Percentiles rank a stretch among this genome's conserved stretches.
Conservation (phyloP, 2,329 filamentous ascomycete genomes). For the Corniculantispora saksenae region DNA sequence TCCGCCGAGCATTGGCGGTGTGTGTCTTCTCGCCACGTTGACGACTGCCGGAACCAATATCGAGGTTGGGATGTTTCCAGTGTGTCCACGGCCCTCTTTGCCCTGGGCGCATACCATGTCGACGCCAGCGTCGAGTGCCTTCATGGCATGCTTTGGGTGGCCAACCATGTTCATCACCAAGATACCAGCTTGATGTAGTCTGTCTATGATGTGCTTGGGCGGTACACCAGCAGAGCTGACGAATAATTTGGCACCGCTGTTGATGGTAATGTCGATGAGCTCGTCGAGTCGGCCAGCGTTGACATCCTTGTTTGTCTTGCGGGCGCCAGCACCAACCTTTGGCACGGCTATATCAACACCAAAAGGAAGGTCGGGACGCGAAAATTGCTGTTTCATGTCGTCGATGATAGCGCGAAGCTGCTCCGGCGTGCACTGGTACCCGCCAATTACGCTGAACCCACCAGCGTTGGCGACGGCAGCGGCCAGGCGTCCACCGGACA, state of each 20-base stretch:
- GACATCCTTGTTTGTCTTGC: constrained; percentile 95
- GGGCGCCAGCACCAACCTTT: constrained; percentile 78
- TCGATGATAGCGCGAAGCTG: constrained; percentile 79
- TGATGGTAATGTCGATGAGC: constrained; percentile 82
- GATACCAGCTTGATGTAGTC: constrained; percentile 77
- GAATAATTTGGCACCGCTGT: constrained; percentile 79
- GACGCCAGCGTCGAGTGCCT: constrained; percentile 82
- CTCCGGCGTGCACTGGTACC: constrained; percentile 69
- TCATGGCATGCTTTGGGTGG: constrained; percentile 84
- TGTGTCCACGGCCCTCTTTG: constrained; percentile 93
- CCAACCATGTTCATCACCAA: constrained; percentile 99
- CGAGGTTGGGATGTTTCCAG: constrained; percentile 81
- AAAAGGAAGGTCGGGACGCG: constrained; percentile 71
- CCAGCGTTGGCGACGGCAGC: constrained; percentile 88
- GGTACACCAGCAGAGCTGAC: constrained; percentile 88
- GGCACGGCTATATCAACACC: constrained; percentile 90
- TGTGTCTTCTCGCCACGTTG: constrained; percentile 75
- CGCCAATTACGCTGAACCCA: constrained; percentile 75
- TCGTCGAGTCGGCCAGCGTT: constrained; percentile 85
- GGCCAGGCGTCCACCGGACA: constrained; percentile 74
- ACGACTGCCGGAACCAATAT: constrained; percentile 85
- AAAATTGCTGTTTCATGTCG: constrained; percentile 77
- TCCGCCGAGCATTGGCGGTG: constrained; percentile 66
- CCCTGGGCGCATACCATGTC: constrained; percentile 93
- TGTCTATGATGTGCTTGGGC: constrained; percentile 68